Evolutionary conservation across 1,284 basidiomycete species (phyloP).

Genomic region (Moesziomyces antarcticus): DNA sequence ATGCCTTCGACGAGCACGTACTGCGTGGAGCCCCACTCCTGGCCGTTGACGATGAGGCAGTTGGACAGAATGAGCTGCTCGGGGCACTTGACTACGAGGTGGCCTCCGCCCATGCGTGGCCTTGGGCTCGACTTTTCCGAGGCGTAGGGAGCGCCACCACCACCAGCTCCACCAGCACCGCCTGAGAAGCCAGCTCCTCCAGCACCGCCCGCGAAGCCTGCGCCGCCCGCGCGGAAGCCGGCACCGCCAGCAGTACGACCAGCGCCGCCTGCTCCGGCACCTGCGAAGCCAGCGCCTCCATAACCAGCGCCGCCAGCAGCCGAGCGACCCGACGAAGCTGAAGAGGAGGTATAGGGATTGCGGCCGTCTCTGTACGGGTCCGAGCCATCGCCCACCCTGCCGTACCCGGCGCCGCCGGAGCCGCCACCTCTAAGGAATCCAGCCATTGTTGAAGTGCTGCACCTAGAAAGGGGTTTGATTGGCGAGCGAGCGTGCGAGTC

Average conservation of each 20-base stretch:
- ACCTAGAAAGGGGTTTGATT: neutral
- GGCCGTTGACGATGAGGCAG: slow-evolving; percentile 59
- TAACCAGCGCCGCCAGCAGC: slow-evolving; percentile 29
- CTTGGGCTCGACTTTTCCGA: slow-evolving; percentile 30
- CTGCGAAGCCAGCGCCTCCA: slow-evolving; percentile 23
- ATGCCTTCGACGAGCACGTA: slow-evolving; percentile 63
- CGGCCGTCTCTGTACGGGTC: slow-evolving; percentile 21
- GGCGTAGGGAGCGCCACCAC: slow-evolving; percentile 27
- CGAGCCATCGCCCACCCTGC: slow-evolving; percentile 31
- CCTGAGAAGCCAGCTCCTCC: slow-evolving; percentile 20
- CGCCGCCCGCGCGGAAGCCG: slow-evolving; percentile 28
- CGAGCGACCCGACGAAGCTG: slow-evolving; percentile 20
- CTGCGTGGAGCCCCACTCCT: slow-evolving; percentile 63
- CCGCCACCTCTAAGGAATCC: slow-evolving; percentile 50
- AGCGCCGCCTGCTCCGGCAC: slow-evolving; percentile 16
- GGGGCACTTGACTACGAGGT: slow-evolving; percentile 57
- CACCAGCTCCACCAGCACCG: slow-evolving; percentile 16
- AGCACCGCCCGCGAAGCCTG: slow-evolving; percentile 28
- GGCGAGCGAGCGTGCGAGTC: neutral
- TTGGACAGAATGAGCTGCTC: slow-evolving; percentile 57
- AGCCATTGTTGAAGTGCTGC: slow-evolving; percentile 25
- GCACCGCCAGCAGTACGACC: slow-evolving; percentile 13
- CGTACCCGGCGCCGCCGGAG: slow-evolving; percentile 42
- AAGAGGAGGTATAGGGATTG: slow-evolving; percentile 26
- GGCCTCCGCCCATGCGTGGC: slow-evolving; percentile 14